Percentiles rank a stretch among this genome's conserved stretches.
Conservation (phyloP, 176 grass and related monocot species). For the Elymus sibiricus region DNA sequence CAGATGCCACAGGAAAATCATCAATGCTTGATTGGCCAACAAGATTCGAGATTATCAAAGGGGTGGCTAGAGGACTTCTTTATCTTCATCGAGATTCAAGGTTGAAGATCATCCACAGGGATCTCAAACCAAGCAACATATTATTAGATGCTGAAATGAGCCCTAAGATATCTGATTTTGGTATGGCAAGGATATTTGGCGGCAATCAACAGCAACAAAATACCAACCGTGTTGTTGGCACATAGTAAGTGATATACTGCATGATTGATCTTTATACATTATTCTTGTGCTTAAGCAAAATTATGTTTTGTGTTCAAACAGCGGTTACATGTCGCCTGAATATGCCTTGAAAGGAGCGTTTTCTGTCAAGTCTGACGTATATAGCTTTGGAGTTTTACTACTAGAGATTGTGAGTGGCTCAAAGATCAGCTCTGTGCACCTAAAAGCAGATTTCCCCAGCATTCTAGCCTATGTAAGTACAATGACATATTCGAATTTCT, state of each 20-base stretch:
- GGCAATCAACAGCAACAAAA: conserved; percentile 5
- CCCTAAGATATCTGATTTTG: conserved; percentile 39
- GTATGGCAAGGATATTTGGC: conserved; percentile 38
- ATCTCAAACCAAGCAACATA: conserved; percentile 33
- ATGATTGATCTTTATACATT: neutral
- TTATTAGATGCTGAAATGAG: conserved; percentile 29
- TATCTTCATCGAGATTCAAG: conserved; percentile 64
- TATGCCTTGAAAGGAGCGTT: conserved; percentile 50
- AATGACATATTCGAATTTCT: neutral
- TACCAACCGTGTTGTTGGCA: conserved; percentile 35
- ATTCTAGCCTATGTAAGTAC: conserved; percentile 40
- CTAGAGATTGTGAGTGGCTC: conserved; percentile 39
- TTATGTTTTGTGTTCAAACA: neutral
- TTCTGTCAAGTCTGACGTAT: conserved; percentile 52
- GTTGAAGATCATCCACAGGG: conserved; percentile 25
- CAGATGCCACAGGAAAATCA: neutral
- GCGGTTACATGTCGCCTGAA: conserved; percentile 51
- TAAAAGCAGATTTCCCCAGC: conserved; percentile 2
- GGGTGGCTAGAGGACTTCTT: conserved; percentile 41
- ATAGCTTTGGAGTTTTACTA: conserved; percentile 41
- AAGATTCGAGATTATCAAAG: conserved; percentile 42
- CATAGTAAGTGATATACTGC: conserved; percentile 29
- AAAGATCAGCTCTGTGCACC: conserved; percentile 17
- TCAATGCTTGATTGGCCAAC: conserved; percentile 16
- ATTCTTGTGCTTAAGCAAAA: neutral